phyloP scores from a whole-genome alignment of 2,329 filamentous ascomycete genomes.

The Fusarium nurragi region DNA sequence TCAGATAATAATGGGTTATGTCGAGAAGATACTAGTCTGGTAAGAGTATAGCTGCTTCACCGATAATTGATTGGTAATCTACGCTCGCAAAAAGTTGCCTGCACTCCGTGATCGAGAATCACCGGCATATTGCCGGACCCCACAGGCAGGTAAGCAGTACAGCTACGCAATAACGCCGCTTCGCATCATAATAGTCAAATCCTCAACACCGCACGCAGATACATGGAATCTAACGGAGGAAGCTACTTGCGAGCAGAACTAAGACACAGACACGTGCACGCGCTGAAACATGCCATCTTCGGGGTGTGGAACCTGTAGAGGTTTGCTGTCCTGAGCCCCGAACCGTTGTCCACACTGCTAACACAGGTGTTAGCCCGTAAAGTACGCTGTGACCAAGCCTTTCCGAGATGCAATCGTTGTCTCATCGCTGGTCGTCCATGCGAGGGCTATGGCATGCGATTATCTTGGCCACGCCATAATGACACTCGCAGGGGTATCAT shows the following conservation, averaged over 20 bases:
- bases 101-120: too few species aligned
- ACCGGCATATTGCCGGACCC: background rate
- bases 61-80: background rate
- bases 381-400: constrained; percentile 29
- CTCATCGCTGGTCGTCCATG: background rate
- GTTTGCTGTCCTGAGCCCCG: background rate
- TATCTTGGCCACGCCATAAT: constrained; percentile 29
- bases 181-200: background rate
- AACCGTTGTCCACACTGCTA: background rate
- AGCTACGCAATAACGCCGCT: background rate
- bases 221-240: background rate
- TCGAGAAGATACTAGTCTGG: too few species aligned
- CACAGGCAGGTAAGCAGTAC: background rate
- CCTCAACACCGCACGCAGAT: background rate
- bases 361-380: constrained; percentile 22
- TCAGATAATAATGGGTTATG: too few species aligned
- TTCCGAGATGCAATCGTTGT: constrained; percentile 25
- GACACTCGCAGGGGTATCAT: constrained; percentile 17
- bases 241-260: constrained; percentile 15
- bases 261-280: too few species aligned
- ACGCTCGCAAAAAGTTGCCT: background rate
- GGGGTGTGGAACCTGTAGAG: constrained; percentile 31
- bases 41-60: too few species aligned
- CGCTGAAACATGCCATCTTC: constrained; percentile 2
- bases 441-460: constrained; percentile 23